Evolutionary conservation across 257 asterid genomes (phyloP), one percentile per base, ranked within the genome.

Genomic region (Agastache rugosa): DNA sequence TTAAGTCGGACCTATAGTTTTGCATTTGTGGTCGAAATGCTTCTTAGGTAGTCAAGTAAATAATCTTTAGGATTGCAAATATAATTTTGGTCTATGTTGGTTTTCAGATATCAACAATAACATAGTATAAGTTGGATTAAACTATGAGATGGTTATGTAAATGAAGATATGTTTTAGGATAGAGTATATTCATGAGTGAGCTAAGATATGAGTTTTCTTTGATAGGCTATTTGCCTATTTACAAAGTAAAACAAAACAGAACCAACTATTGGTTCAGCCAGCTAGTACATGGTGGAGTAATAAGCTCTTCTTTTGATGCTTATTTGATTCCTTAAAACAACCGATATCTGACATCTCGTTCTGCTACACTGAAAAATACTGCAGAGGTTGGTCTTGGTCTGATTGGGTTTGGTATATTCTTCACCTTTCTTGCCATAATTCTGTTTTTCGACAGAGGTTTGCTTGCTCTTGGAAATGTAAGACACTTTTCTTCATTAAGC

Each of bases 381-480:
- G 84, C 96, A 91, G 97, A 87, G 86, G 23, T 89, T 77, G 97
- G 97, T 59, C 83, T 91, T 11, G 97, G 97, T 68, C 89, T 91
- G 27, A 77, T 91, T 58, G 96, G 96, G 29, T 91, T 91, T 79
- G 96, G 97, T 15, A 55, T 89, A 81, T 79, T 89, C 74, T 91
- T 91, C 86, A 55, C 94, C 53, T 91, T 91, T 80, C 96, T 91
- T 68, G 94, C 91, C 45, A 50, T 88, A 66, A 54, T 89, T 79
- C 84, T 91, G 41, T 89, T 91, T 78, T 91, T 91, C 10, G 97
- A 91, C 81, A 89, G 96, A 80, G 97, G 97, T 58, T 85, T 89
- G 73, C 96, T 91, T 48, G 97, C 97, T 60, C 90, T 91, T 78
- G 97, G 96, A 79, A 91, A 91, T 80, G 97, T 91, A 91, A 86